phyloP scores from a whole-genome alignment of 176 grass and related monocot genomes.

The Elaeis guineensis region DNA sequence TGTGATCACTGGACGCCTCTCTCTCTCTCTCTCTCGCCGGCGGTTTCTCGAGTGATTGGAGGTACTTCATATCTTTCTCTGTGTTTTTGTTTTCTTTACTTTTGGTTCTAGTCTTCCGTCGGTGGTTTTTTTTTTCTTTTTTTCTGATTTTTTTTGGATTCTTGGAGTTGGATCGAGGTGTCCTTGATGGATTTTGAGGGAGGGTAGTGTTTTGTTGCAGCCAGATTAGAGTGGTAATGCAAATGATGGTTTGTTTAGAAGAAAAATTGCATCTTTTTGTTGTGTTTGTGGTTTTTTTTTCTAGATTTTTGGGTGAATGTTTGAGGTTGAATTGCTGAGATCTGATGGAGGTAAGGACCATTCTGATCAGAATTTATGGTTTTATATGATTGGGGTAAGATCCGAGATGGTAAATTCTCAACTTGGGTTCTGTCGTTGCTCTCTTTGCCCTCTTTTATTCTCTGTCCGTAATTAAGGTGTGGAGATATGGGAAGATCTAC shows the following conservation, averaged over 20 bases:
- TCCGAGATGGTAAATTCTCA: not conserved
- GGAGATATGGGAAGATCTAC: not conserved
- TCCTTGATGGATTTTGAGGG: not conserved
- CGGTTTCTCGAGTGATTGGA: not conserved
- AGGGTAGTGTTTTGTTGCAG: conserved; percentile 1
- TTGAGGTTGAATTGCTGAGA: conserved; percentile 1
- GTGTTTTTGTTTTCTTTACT: not conserved
- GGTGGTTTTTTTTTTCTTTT: too few relatives aligned
- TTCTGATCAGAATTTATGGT: not conserved
- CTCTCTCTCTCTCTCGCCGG: not conserved
- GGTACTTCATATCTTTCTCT: not conserved
- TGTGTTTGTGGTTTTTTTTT: not conserved
- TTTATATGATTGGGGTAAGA: not conserved
- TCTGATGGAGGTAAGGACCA: not conserved
- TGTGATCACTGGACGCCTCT: not conserved
- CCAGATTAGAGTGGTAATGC: conserved; percentile 10
- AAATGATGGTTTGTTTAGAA: conserved; percentile 6
- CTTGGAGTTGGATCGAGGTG: too few relatives aligned
- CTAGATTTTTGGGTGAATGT: not conserved
- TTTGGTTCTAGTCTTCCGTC: not conserved
- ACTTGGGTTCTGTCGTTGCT: not conserved
- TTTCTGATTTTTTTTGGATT: too few relatives aligned
- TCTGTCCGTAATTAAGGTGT: not conserved
- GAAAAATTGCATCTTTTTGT: not conserved
- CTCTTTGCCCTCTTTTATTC: not conserved